Base-by-base conservation (phyloP, 1,139 yeast genomes). In the Candida anutae region DNA sequence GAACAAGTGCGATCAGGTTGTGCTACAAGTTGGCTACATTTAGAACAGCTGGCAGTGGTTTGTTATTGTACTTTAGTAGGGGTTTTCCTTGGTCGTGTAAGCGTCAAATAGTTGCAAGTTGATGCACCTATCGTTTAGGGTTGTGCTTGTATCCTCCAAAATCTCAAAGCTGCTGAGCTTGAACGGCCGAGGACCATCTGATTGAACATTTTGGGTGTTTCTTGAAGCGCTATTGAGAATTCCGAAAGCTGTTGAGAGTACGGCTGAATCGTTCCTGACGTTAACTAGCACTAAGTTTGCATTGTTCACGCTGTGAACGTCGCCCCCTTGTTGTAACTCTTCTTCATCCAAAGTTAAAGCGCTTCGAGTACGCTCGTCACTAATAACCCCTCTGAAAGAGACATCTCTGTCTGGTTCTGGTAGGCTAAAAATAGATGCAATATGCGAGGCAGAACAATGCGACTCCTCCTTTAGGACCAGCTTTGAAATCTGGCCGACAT, bases 51-150 rank as follows among this genome's bases (percentile, higher is more conserved):
- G n/a, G n/a, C n/a, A n/a, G n/a, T n/a, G n/a, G n/a, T n/a, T n/a
- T n/a, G n/a, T n/a, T n/a, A n/a, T n/a, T n/a, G n/a, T n/a, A n/a
- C n/a, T n/a, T n/a, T n/a, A 69, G 28, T 66, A 59, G 1, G 87
- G 88, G 41, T 83, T 82, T 43, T 75, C 78, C 37, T 65, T 70
- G 25, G 84, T 84, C 10, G 74, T 62, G 28, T 77, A 73, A 1
- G 90, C 78, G 40, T 81, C 90, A 48, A 88, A 85, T 33, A 80
- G 56, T 36, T 81, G 78, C 30, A 87, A 55, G 43, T 80, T 81
- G 15, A 83, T 53, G 16, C 87, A 75, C 2, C 78, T 76, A 40
- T 79, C 87, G 46, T 82, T 82, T 22, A 74, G 54, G 1, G 61
- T 55, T 0, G 71, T 62, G 35, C 71, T 69, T 1, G 82, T 63